A percentile compares a stretch with the other conserved stretches of the same genome.
Evolutionary conservation across 768 basidiomycete species (phyloP).

Genomic region (Wakefieldia striispora): DNA sequence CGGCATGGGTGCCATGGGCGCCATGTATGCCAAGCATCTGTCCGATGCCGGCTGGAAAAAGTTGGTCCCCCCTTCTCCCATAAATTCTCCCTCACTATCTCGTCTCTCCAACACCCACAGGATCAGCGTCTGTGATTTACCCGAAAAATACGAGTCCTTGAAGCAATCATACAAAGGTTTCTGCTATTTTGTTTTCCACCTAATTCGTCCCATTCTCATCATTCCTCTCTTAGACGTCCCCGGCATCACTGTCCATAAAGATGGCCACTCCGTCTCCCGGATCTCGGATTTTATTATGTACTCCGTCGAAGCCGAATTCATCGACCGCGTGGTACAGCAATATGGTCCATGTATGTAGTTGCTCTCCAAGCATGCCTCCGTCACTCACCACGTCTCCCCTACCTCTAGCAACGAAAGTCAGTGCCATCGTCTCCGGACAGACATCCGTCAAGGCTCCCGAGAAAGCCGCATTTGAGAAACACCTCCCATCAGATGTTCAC

Average conservation of each 20-base stretch:
- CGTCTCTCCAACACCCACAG: conserved; percentile 36
- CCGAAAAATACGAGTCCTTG: conserved; percentile 67
- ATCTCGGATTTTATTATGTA: conserved; percentile 93
- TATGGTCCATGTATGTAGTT: conserved; percentile 82
- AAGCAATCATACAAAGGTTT: conserved; percentile 59
- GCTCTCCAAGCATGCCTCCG: not conserved
- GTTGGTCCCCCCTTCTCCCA: conserved; percentile 37
- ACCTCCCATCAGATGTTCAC: conserved; percentile 81
- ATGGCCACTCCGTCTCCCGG: conserved; percentile 87
- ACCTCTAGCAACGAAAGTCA: conserved; percentile 77
- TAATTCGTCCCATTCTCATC: conserved; percentile 12
- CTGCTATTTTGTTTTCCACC: not conserved
- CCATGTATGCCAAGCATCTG: conserved; percentile 85
- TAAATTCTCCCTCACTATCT: not conserved
- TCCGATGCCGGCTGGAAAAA: conserved; percentile 82
- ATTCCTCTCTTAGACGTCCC: conserved; percentile 42
- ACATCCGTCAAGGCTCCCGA: conserved; percentile 98
- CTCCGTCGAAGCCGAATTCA: conserved; percentile 89
- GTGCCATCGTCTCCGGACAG: conserved; percentile 92
- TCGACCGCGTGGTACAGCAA: conserved; percentile 76
- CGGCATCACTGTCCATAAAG: conserved; percentile 63
- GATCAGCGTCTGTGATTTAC: conserved; percentile 87
- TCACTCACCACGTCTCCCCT: not conserved
- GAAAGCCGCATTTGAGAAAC: conserved; percentile 80
- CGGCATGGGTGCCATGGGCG: conserved; percentile 98